Evolutionary conservation across 2,329 filamentous ascomycete species (phyloP).

Genomic region (Colletotrichum sidae): DNA sequence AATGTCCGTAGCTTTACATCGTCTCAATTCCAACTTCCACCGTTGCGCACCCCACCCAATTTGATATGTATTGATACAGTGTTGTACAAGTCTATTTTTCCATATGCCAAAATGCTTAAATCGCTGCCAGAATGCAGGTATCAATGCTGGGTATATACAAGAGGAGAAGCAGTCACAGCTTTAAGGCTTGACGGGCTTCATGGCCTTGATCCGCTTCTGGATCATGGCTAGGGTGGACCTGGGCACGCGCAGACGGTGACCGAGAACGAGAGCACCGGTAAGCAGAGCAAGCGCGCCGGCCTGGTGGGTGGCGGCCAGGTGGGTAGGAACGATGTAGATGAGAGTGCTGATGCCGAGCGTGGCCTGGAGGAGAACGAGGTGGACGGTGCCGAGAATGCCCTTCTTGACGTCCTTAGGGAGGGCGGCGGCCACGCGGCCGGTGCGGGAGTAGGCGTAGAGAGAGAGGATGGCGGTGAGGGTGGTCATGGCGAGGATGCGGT

Average conservation of each 20-base stretch:
- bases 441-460: slow-evolving; percentile 84
- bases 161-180: neutral
- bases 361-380: slow-evolving; percentile 85
- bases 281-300: slow-evolving; percentile 88
- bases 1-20: too few species aligned
- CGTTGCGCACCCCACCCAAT: too few species aligned
- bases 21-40: too few species aligned
- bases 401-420: slow-evolving; percentile 74
- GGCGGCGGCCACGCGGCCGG: slow-evolving; percentile 65
- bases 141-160: neutral
- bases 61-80: slow-evolving; percentile 27
- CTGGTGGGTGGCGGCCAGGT: slow-evolving; percentile 91
- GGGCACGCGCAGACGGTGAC: slow-evolving; percentile 81
- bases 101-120: slow-evolving; percentile 29
- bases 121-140: slow-evolving; percentile 28
- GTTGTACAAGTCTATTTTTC: slow-evolving; percentile 27
- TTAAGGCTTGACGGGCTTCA: slow-evolving; percentile 17
- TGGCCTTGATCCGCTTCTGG: slow-evolving; percentile 56
- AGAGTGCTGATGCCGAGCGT: slow-evolving; percentile 89
- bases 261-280: slow-evolving; percentile 83
- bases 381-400: slow-evolving; percentile 83
- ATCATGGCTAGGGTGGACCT: slow-evolving; percentile 72
- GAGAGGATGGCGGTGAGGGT: slow-evolving; percentile 86
- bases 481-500: slow-evolving; percentile 89
- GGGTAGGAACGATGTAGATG: slow-evolving; percentile 92